Percentiles rank a stretch among this genome's conserved stretches.
phyloP scores from a whole-genome alignment of 2,329 filamentous ascomycete genomes.

The Alternaria rosae region DNA sequence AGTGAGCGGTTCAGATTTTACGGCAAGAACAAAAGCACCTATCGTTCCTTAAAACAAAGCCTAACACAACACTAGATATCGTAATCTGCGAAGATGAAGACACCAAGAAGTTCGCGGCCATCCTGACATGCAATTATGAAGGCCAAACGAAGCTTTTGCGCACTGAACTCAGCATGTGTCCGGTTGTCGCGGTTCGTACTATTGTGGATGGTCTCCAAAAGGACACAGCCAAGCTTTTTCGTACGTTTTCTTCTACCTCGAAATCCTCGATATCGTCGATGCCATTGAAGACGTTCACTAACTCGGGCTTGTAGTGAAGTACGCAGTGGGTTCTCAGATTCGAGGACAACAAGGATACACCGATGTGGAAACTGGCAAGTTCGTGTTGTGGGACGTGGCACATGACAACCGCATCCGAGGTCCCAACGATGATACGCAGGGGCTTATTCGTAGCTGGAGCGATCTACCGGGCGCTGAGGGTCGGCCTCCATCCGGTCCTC shows the following conservation, averaged over 20 bases:
- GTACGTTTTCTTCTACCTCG: conserved; percentile 14
- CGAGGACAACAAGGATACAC: conserved; percentile 26
- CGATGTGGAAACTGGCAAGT: conserved; percentile 8
- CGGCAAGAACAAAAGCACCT: conserved; percentile 6
- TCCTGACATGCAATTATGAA: conserved; percentile 89
- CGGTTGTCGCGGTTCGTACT: conserved; percentile 63
- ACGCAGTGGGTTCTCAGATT: conserved; percentile 25
- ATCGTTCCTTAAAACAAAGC: too few relatives aligned
- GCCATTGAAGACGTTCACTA: neutral
- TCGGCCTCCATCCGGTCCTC: neutral
- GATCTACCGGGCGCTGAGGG: neutral
- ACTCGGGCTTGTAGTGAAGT: conserved; percentile 20
- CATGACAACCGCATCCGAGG: conserved; percentile 1
- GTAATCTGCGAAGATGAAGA: conserved; percentile 18
- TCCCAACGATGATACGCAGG: conserved; percentile 21
- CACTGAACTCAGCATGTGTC: conserved; percentile 74
- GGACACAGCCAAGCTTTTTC: conserved; percentile 30
- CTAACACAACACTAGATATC: conserved; percentile 27
- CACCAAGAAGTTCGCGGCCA: conserved; percentile 77
- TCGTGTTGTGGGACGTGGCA: conserved; percentile 8
- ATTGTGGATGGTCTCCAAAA: conserved; percentile 30
- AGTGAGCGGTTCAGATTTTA: conserved; percentile 35
- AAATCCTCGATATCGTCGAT: too few relatives aligned
- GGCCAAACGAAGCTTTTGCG: conserved; percentile 77
- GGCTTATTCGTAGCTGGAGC: conserved; percentile 4